Conservation (phyloP, 306 rosid species). For the Trichosanthes cucumerina region DNA sequence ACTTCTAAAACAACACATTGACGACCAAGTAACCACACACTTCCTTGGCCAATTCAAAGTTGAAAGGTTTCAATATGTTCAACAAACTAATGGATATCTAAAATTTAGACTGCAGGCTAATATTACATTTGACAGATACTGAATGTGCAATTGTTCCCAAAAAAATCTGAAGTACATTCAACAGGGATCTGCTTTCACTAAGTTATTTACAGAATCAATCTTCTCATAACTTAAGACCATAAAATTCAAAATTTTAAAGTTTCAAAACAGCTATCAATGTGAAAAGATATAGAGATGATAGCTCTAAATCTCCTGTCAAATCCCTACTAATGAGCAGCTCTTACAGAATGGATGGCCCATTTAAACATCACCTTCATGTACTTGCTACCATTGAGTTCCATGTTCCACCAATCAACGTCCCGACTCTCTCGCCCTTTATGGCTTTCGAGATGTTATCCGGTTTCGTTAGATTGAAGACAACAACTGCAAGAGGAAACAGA, state of each 20-base stretch:
- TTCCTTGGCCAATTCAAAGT: neutral
- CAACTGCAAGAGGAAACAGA: constrained; percentile 40
- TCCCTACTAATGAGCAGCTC: neutral
- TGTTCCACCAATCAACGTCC: constrained; percentile 73
- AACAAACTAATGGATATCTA: neutral
- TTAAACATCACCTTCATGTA: constrained; percentile 17
- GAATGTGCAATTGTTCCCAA: neutral
- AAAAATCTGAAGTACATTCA: neutral
- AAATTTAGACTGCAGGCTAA: neutral
- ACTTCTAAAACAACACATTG: no score
- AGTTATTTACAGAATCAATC: neutral
- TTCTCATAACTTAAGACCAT: neutral
- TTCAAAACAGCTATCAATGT: neutral
- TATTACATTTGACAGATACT: neutral
- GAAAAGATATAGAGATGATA: neutral
- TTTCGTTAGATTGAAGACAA: constrained; percentile 78
- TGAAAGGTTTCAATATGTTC: neutral
- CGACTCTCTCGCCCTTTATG: constrained; percentile 75
- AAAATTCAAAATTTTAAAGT: neutral
- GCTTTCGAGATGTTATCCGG: constrained; percentile 87
- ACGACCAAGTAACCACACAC: neutral
- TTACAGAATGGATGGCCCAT: neutral
- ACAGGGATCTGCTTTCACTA: neutral
- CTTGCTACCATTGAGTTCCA: constrained; percentile 39
- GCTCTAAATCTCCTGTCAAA: neutral